These are phyloP conservation scores for Suhomyces vadensis DNA, from an alignment of 805 yeast genomes.

Conservation along the genomic window DNA sequence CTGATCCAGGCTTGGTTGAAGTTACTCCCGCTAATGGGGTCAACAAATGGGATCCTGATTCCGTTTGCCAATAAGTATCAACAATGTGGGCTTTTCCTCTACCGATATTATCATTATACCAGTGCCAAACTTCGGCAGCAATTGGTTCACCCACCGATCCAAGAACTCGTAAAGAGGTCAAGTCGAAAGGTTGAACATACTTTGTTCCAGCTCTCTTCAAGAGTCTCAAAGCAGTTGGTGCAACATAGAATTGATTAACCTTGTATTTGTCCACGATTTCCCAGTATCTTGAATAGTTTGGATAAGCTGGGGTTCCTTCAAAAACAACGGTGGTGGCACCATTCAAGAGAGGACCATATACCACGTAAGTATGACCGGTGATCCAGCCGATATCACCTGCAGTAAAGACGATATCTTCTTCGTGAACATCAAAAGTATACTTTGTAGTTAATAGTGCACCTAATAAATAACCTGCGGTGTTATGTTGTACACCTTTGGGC, in stretches of 20 bases:
- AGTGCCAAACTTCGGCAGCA: constrained; percentile 97
- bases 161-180: constrained; percentile 82
- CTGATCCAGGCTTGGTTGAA: constrained; percentile 96
- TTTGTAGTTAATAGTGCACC: constrained; percentile 91
- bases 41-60: constrained; percentile 92
- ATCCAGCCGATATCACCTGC: constrained; percentile 99
- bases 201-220: constrained; percentile 86
- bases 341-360: constrained; percentile 83
- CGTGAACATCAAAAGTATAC: constrained; percentile 91
- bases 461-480: constrained; percentile 90
- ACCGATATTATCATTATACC: constrained; percentile 94
- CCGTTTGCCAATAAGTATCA: constrained; percentile 99
- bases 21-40: constrained; percentile 94
- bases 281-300: constrained; percentile 95
- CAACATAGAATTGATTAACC: constrained; percentile 96
- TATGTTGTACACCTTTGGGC: constrained; percentile 97
- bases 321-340: constrained; percentile 93
- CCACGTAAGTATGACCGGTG: constrained; percentile 95
- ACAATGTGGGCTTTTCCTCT: constrained; percentile 84
- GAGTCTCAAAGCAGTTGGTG: constrained; percentile 95
- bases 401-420: constrained; percentile 84
- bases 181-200: constrained; percentile 76
- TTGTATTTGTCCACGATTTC: constrained; percentile 87
- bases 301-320: constrained; percentile 98
- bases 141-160: constrained; percentile 99